A percentile compares a stretch with the other conserved stretches of the same genome.
These are phyloP conservation scores for Lepidium didymum DNA, from an alignment of 345 rosid species.

Conservation along the genomic window DNA sequence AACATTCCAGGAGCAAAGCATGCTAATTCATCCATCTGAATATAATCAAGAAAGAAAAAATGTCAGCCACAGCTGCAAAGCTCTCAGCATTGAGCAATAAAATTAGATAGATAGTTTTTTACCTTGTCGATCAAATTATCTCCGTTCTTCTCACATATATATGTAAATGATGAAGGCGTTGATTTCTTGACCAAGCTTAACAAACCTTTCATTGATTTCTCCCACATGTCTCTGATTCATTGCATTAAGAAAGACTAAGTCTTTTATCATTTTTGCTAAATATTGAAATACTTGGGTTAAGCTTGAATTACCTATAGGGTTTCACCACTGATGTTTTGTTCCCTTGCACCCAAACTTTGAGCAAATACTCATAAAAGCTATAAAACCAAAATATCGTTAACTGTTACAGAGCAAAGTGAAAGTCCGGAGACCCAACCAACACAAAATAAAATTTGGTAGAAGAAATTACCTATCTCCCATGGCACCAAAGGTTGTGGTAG, in stretches of 20 bases:
- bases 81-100: not conserved
- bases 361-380: conserved; percentile 98
- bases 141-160: conserved; percentile 85
- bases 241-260: not conserved
- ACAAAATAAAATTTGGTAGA: not conserved
- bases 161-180: conserved; percentile 82
- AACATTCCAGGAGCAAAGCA: conserved; percentile 99
- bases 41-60: not conserved
- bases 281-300: not conserved
- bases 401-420: not conserved
- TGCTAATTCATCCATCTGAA: conserved; percentile 98
- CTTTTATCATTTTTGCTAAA: not conserved
- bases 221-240: conserved; percentile 92
- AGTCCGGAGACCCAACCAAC: not conserved
- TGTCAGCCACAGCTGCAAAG: conserved; percentile 4
- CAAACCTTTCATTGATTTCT: conserved; percentile 94
- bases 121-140: conserved; percentile 63
- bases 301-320: conserved; percentile 53
- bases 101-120: not conserved
- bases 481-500: conserved; percentile 93
- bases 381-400: not conserved
- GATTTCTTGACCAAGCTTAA: conserved; percentile 67
- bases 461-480: conserved; percentile 93
- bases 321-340: conserved; percentile 74
- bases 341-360: conserved; percentile 97